A percentile compares a stretch with the other conserved stretches of the same genome.
Evolutionary conservation across 371 early-diverging fungal species (phyloP).

Genomic region (Syncephalastrum monosporum): DNA sequence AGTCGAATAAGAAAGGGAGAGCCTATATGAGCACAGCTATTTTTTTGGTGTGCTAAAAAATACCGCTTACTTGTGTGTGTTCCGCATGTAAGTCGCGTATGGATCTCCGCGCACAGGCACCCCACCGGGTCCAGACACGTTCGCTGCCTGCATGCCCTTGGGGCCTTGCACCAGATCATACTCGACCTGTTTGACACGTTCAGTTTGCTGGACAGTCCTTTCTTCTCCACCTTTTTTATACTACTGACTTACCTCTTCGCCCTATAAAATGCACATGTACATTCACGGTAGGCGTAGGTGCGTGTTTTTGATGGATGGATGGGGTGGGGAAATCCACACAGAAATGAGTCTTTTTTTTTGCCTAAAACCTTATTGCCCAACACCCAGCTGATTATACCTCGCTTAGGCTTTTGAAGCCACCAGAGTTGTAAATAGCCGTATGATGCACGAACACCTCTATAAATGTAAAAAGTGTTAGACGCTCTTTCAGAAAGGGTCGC

Average conservation of each 20-base stretch:
- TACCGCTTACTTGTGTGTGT: slow-evolving; percentile 1
- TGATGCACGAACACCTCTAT: slow-evolving; percentile 85
- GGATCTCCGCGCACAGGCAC: slow-evolving; percentile 75
- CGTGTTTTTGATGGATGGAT: too few species aligned
- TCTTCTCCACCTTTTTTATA: not conserved
- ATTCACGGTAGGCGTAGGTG: too few species aligned
- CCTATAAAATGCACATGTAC: slow-evolving; percentile 17
- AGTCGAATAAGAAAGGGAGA: too few species aligned
- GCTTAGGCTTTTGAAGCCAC: slow-evolving; percentile 85
- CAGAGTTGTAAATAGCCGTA: slow-evolving; percentile 78
- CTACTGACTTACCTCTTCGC: slow-evolving; percentile 39
- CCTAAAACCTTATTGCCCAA: not conserved
- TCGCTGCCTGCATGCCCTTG: slow-evolving; percentile 84
- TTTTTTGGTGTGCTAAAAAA: too few species aligned
- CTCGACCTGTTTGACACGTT: slow-evolving; percentile 56
- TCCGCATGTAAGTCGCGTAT: slow-evolving; percentile 7
- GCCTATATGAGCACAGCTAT: too few species aligned
- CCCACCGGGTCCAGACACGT: slow-evolving; percentile 80
- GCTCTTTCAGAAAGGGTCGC: too few species aligned
- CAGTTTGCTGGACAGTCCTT: not conserved
- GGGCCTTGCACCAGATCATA: slow-evolving; percentile 78
- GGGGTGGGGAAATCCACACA: too few species aligned
- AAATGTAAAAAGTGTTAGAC: not conserved
- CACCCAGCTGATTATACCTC: slow-evolving; percentile 51
- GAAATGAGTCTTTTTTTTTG: too few species aligned